Percentiles rank a stretch among this genome's conserved stretches.
phyloP scores from a whole-genome alignment of 768 basidiomycete genomes.

The Tulasnella sp. region DNA sequence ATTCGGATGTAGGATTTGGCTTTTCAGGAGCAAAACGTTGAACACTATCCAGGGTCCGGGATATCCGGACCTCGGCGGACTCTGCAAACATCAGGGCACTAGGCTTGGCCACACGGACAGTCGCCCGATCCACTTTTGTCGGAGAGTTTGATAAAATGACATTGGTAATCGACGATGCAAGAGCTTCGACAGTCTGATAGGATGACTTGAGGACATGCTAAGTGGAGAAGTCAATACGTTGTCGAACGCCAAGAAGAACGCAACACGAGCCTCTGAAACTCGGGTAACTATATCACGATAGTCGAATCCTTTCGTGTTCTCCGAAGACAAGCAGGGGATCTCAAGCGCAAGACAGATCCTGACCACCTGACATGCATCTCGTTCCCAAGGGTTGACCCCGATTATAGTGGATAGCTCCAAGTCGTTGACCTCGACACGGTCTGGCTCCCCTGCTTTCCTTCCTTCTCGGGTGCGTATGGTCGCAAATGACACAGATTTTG shows the following conservation, averaged over 20 bases:
- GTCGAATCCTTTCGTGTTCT: conserved; percentile 24
- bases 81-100: conserved; percentile 53
- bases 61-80: conserved; percentile 52
- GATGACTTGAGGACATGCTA: conserved; percentile 40
- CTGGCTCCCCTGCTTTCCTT: conserved; percentile 19
- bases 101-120: conserved; percentile 56
- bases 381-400: conserved; percentile 57
- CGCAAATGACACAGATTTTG: conserved; percentile 29
- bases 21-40: no score
- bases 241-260: not conserved
- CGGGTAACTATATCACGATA: conserved; percentile 32
- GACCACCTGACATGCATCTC: conserved; percentile 50
- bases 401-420: conserved; percentile 45
- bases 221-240: not conserved
- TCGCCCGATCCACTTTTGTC: conserved; percentile 27
- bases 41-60: conserved; percentile 32
- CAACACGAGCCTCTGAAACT: conserved; percentile 29
- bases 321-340: conserved; percentile 19
- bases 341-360: conserved; percentile 33
- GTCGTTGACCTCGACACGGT: conserved; percentile 33
- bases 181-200: conserved; percentile 56
- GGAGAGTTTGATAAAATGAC: conserved; percentile 30
- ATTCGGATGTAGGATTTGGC: no score
- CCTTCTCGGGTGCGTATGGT: not conserved
- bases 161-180: conserved; percentile 45